Base-by-base conservation (phyloP, 352 stramenopile genomes). In the Globisporangium acanthophoron region DNA sequence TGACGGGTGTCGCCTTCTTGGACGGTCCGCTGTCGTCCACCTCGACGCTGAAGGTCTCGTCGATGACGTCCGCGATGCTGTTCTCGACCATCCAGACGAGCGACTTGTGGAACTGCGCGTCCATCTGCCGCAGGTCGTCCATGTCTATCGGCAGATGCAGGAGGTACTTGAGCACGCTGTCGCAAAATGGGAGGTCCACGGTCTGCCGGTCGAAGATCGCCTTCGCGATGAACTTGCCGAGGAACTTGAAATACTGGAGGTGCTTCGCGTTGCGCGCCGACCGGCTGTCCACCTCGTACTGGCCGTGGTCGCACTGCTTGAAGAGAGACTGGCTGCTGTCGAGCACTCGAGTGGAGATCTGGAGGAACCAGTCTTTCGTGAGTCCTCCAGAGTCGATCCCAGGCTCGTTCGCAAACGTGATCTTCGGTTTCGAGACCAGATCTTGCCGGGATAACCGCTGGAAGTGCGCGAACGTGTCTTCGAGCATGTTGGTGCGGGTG, bases 341-440 rank as follows among this genome's bases (percentile, higher is more conserved):
- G 1, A 67, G 66, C 18, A 70, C 62, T 0, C 76, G 61, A 33
- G 85, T 76, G 15, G 81, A 91, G 20, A 94, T 65, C 56, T 87
- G 77, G 0, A 96, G 63, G 60, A 87, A 96, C 87, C 87, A 96
- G 66, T 96, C 87, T 55, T 96, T 96, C 4, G 88, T 95, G 13
- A 96, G 66, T 11, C 88, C 88, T 18, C 88, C 88, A 16, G 80
- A 93, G 61, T 96, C 88, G 52, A 96, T 96, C 21, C 88, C 88
- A 21, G 70, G 71, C 66, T 96, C 88, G 37, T 90, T 81, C 39
- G 79, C 67, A 40, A 92, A 96, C 7, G 82, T 75, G 46, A 96
- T 84, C 45, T 89, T 87, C 1, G 85, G 74, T 54, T 95, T 96
- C 1, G 58, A 64, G 9, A 80, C 52, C 41, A 96, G 43, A 5